These are phyloP conservation scores for Cutaneotrichosporon dermatis DNA, from an alignment of 1,284 basidiomycete species.

Conservation along the genomic window DNA sequence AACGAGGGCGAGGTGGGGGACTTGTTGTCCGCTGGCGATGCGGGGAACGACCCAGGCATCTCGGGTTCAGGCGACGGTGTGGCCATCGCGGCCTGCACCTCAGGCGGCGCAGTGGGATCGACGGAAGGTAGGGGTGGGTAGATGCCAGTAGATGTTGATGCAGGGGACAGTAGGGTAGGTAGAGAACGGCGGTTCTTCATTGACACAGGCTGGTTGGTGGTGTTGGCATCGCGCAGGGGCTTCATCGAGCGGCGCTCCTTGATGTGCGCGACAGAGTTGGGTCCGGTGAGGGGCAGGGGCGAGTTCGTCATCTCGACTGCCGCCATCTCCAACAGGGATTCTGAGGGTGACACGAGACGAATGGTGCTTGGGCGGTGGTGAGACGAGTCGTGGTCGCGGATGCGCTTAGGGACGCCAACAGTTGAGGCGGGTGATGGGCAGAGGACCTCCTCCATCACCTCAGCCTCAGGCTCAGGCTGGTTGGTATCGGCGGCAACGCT, in stretches of 20 bases:
- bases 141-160: background rate
- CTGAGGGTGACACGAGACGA: slow-evolving; percentile 34
- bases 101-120: background rate
- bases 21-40: background rate
- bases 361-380: slow-evolving; percentile 39
- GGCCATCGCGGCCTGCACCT: slow-evolving; percentile 1
- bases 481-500: background rate
- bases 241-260: slow-evolving; percentile 37
- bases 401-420: slow-evolving; percentile 38
- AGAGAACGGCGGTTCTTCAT: slow-evolving; percentile 30
- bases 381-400: slow-evolving; percentile 19
- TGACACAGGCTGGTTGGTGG: background rate
- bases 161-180: slow-evolving; percentile 26
- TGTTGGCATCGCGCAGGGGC: slow-evolving; percentile 14
- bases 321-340: background rate
- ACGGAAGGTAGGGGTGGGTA: background rate
- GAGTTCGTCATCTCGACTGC: slow-evolving; percentile 1
- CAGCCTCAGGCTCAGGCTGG: slow-evolving; percentile 2
- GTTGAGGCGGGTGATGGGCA: slow-evolving; percentile 43
- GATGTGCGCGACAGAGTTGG: slow-evolving; percentile 22
- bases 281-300: slow-evolving; percentile 34
- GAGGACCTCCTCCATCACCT: slow-evolving; percentile 17
- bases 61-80: background rate
- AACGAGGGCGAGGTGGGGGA: slow-evolving; percentile 11
- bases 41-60: slow-evolving; percentile 13